These are phyloP conservation scores for Nitzschia palea DNA, from an alignment of 108 stramenopile species.

Conservation along the genomic window DNA sequence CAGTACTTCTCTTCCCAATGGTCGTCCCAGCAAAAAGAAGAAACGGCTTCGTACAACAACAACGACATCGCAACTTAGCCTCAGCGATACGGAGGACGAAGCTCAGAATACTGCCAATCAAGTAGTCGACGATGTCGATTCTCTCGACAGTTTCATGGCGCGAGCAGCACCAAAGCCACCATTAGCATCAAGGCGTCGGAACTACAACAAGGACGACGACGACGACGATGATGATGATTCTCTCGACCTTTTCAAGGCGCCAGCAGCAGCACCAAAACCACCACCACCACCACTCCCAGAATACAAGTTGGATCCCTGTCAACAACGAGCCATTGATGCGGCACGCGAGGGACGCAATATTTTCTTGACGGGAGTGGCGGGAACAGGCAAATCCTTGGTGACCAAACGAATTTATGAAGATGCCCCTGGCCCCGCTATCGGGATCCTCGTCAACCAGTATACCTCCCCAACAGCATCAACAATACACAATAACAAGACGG, in stretches of 20 bases:
- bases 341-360: conserved; percentile 28
- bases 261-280: not conserved
- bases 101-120: too few relatives aligned
- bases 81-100: not conserved
- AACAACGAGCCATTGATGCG: conserved; percentile 32
- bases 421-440: not conserved
- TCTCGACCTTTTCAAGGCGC: not conserved
- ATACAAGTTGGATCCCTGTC: conserved; percentile 10
- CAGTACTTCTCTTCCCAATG: not conserved
- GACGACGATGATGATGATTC: not conserved
- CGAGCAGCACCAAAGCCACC: too few relatives aligned
- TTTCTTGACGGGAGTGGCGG: conserved; percentile 51
- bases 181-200: too few relatives aligned
- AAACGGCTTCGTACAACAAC: not conserved
- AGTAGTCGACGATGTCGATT: not conserved
- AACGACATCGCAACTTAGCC: not conserved
- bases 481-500: conserved; percentile 3
- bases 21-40: not conserved
- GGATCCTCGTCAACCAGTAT: not conserved
- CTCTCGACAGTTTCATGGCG: not conserved
- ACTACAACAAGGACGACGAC: not conserved
- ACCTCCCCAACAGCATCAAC: not conserved
- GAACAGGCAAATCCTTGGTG: conserved; percentile 41
- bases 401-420: conserved; percentile 22
- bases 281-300: not conserved